phyloP scores from a whole-genome alignment of 371 early-diverging fungal species.

The Apophysomyces trapeziformis region DNA sequence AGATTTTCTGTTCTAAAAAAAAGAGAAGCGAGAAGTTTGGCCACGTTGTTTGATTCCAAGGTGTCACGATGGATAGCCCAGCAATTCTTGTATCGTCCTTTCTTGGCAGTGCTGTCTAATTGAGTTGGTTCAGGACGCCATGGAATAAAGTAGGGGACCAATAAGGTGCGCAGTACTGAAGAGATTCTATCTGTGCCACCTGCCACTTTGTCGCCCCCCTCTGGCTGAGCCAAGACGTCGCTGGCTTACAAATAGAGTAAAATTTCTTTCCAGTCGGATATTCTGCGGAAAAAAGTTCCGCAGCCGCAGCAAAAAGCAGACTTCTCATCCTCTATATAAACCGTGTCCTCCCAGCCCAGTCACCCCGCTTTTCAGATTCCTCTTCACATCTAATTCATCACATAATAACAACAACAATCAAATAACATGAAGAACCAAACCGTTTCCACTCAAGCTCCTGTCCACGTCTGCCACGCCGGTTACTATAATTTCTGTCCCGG shows the following conservation, averaged over 20 bases:
- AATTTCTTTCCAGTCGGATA: constrained; percentile 5
- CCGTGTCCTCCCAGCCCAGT: too few species aligned
- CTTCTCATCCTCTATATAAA: neutral
- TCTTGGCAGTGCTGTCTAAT: neutral
- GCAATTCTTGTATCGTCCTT: neutral
- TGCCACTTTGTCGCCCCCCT: neutral
- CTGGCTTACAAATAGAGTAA: constrained; percentile 1
- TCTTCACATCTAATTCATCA: neutral
- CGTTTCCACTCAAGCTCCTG: constrained; percentile 26
- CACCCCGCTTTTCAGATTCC: neutral
- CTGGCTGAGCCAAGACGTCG: constrained; percentile 1
- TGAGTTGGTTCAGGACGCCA: neutral
- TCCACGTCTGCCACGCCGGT: constrained; percentile 85
- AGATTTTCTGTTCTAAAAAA: neutral
- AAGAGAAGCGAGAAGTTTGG: neutral
- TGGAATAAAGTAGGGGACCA: neutral
- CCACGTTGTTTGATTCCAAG: neutral
- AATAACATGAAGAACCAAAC: neutral
- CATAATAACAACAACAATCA: neutral
- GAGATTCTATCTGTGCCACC: constrained; percentile 2
- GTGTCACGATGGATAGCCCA: neutral
- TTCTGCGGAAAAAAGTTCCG: constrained; percentile 5
- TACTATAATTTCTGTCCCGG: constrained; percentile 50
- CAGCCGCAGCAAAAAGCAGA: neutral
- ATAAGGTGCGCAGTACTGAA: neutral